Percentiles rank a stretch among this genome's conserved stretches.
Conservation (phyloP, 306 rosid genomes). For the Ammopiptanthus mongolicus region DNA sequence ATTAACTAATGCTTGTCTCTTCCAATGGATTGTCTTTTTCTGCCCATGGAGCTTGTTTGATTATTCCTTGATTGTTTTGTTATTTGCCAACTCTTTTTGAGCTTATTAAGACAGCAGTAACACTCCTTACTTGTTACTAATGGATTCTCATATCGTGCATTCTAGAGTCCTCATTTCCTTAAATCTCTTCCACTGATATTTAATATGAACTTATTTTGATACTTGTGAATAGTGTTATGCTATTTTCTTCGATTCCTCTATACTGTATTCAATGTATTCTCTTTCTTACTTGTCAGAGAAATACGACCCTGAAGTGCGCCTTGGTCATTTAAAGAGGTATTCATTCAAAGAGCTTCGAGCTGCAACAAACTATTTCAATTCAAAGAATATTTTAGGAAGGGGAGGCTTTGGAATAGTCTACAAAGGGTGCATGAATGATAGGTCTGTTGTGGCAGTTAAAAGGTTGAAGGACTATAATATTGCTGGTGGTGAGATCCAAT, state of each 20-base stretch:
- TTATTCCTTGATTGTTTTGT: neutral
- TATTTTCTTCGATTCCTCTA: neutral
- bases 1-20: no score
- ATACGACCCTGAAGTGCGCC: constrained; percentile 91
- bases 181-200: neutral
- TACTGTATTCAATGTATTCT: constrained; percentile 5
- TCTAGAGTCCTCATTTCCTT: neutral
- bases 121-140: no score
- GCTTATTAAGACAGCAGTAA: neutral
- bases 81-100: neutral
- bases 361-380: constrained; percentile 94
- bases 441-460: constrained; percentile 85
- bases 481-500: constrained; percentile 94
- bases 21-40: neutral
- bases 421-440: constrained; percentile 77
- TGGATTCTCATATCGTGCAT: neutral
- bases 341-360: constrained; percentile 92
- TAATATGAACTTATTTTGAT: neutral
- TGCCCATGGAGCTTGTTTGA: neutral
- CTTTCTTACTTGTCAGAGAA: constrained; percentile 56
- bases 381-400: constrained; percentile 91
- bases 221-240: neutral
- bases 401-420: constrained; percentile 98
- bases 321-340: constrained; percentile 89
- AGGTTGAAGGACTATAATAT: constrained; percentile 87